A percentile compares a stretch with the other conserved stretches of the same genome.
These are phyloP conservation scores for Lathyrus tuberosus DNA, from an alignment of 306 rosid species.

Conservation along the genomic window DNA sequence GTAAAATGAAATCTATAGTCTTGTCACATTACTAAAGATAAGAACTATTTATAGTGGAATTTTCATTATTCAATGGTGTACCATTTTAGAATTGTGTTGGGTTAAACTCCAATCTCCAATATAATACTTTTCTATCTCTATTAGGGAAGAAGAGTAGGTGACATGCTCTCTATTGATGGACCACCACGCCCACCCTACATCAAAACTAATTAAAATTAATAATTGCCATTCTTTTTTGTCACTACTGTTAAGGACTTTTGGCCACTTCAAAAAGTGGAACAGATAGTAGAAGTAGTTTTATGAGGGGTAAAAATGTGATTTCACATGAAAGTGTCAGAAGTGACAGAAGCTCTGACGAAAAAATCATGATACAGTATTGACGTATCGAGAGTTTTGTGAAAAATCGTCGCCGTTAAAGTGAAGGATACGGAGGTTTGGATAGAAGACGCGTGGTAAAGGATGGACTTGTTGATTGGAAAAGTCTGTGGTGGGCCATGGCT, in stretches of 20 bases:
- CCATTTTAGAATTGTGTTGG: constrained; percentile 29
- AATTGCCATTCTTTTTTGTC: background rate
- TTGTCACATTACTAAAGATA: background rate
- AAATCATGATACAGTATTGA: constrained; percentile 3
- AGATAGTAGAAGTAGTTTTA: no score
- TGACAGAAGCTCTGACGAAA: background rate
- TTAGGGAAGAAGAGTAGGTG: background rate
- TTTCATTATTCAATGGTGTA: background rate
- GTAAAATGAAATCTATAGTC: background rate
- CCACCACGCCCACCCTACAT: constrained; percentile 10
- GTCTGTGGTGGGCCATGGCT: constrained; percentile 15
- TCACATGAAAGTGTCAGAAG: background rate
- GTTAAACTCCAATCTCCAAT: constrained; percentile 17
- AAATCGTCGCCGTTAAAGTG: constrained; percentile 70
- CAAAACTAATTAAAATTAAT: background rate
- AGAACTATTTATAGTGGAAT: background rate
- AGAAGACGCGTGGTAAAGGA: constrained; percentile 23
- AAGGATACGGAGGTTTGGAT: background rate
- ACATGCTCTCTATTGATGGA: background rate
- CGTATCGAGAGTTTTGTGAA: constrained; percentile 37
- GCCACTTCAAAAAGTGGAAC: no score
- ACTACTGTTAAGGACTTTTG: no score
- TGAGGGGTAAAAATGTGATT: constrained; percentile 28
- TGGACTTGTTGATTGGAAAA: constrained; percentile 5
- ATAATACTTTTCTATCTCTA: background rate